Conservation (phyloP, 129 eudicot species). For the Lactuca sativa region DNA sequence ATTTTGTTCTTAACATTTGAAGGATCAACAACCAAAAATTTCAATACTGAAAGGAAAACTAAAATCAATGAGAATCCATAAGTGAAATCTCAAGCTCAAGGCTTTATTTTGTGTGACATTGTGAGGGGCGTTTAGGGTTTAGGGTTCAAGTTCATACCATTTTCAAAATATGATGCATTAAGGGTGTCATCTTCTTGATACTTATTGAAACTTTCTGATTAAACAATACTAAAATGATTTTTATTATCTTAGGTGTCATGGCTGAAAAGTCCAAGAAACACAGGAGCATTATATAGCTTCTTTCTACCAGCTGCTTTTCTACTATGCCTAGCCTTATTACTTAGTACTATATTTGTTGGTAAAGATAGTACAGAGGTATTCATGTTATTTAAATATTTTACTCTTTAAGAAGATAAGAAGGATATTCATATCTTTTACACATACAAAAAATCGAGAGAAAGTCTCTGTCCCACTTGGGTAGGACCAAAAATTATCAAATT, state of each 20-base stretch:
- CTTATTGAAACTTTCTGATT: background rate
- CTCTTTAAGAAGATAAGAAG: background rate
- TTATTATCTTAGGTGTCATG: slow-evolving; percentile 36
- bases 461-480: no score
- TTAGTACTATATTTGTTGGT: slow-evolving; percentile 38
- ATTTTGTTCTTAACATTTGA: background rate
- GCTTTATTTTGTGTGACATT: no score
- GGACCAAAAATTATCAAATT: background rate
- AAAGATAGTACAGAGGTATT: slow-evolving; percentile 47
- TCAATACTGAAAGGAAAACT: no score
- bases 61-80: no score
- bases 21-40: no score
- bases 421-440: no score
- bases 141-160: no score
- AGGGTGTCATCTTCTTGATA: background rate
- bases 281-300: slow-evolving; percentile 44
- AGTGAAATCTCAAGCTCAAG: no score
- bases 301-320: slow-evolving; percentile 50
- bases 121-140: no score
- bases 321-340: slow-evolving; percentile 43
- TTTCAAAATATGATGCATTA: no score
- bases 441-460: no score
- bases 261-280: slow-evolving; percentile 36
- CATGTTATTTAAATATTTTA: slow-evolving; percentile 1
- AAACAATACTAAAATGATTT: background rate